Evolutionary conservation across 2,329 filamentous ascomycete genomes (phyloP), one percentile per base, ranked within the genome.

Genomic region (Laburnicola sp.): DNA sequence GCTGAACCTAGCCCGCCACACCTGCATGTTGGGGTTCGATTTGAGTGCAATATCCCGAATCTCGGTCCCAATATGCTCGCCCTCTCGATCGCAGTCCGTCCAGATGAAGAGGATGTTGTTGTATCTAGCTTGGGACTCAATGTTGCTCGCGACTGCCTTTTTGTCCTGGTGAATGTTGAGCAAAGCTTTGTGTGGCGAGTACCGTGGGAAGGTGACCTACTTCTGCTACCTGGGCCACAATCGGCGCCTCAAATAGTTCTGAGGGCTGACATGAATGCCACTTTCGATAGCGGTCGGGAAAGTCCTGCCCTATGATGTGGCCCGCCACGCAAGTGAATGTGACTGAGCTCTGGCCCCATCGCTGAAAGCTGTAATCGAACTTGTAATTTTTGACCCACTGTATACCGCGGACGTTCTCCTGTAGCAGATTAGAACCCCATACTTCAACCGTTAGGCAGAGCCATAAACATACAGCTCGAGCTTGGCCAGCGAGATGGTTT

Each of bases 31-130:
- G 7, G 80, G 74, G 57, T 97, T 97, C 7, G 83, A 86, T 64
- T 85, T 85, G 40, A 80, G 78, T 4, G 94, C 94, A 51, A 93
- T 87, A 45, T 88, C 83, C 38, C 91, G 86, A 54, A 99, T 93
- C 71, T 99, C 93, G 34, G 88, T 82, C 5, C 94, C 94, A 60
- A 99, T 99, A 68, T 97, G 89, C 72, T 99, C 94, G 31, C 94
- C 94, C 79, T 99, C 94, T 48, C 92, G 86, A 78, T 99, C 94
- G 74, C 94, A 97, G 80, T 99, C 94, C 0, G 94, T 99, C 94
- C 94, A 99, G 63, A 99, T 97, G 72, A 95, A 93, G 28, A 99
- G 79, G 9, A 86, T 84, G 48, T 80, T 82, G n/a, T 86, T 81
- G 68, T 82, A 82, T 53, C 82, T 82, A 16, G 94, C 93, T 71